Percentiles rank a stretch among this genome's conserved stretches.
Evolutionary conservation across 208 protist genomes (phyloP).

Genomic region (Leishmania braziliensis): DNA sequence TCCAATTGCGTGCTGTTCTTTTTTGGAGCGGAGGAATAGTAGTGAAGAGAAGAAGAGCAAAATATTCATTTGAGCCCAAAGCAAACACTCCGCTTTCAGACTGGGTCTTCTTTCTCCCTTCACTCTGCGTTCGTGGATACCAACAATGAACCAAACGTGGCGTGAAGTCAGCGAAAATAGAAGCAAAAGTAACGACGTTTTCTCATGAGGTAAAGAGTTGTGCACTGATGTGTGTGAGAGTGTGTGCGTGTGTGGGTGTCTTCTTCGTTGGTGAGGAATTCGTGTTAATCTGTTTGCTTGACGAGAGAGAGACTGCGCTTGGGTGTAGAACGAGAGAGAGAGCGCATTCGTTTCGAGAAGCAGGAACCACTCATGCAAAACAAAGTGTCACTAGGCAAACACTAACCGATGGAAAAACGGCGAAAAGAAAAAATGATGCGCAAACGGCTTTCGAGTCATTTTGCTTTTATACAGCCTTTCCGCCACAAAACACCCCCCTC

Average conservation of each 20-base stretch:
- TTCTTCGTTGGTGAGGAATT: background rate
- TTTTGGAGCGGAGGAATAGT: background rate
- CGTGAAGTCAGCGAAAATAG: background rate
- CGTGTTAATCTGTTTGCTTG: background rate
- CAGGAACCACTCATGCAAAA: background rate
- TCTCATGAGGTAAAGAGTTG: background rate
- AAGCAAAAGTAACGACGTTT: background rate
- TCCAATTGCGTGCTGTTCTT: background rate
- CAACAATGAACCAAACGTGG: background rate
- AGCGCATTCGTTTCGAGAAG: constrained; percentile 1
- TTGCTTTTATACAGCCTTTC: background rate
- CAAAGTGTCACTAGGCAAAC: constrained; percentile 1
- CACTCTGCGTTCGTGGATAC: background rate
- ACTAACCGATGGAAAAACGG: constrained; percentile 9
- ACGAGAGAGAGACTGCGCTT: background rate
- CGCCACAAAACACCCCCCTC: background rate
- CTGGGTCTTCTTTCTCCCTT: background rate
- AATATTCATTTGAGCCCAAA: background rate
- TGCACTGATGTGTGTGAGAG: background rate
- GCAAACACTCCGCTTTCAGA: background rate
- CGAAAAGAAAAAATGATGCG: constrained; percentile 4
- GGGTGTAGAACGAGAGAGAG: constrained; percentile 3
- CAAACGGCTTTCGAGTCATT: background rate
- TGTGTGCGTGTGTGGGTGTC: background rate
- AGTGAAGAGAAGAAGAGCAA: background rate